phyloP scores from a whole-genome alignment of 2,329 filamentous ascomycete genomes.

The Botrytis paeoniae region DNA sequence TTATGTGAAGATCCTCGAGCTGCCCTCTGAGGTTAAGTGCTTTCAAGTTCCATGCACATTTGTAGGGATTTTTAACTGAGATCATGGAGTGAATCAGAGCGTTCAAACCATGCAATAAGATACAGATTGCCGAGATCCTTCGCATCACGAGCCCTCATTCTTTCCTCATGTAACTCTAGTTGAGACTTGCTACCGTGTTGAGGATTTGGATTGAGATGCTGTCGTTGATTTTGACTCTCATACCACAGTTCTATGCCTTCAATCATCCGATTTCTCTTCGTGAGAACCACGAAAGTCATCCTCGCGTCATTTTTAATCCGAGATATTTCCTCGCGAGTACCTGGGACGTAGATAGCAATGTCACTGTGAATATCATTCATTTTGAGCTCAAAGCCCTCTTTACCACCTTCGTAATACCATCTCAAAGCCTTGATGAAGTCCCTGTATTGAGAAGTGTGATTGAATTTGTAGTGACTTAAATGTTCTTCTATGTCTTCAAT shows the following conservation, averaged over 20 bases:
- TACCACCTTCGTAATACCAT: neutral
- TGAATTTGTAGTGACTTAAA: neutral
- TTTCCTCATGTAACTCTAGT: neutral
- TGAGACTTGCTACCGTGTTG: neutral
- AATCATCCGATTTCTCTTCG: neutral
- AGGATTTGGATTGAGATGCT: neutral
- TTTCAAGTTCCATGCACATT: neutral
- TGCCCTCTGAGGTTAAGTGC: neutral
- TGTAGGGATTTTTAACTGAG: neutral
- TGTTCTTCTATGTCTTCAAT: neutral
- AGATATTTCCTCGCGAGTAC: neutral
- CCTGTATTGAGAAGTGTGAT: neutral
- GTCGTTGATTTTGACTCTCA: neutral
- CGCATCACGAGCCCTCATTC: neutral
- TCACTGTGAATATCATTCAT: neutral
- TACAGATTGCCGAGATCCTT: neutral
- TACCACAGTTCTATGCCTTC: neutral
- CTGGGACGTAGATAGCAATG: neutral
- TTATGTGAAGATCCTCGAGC: neutral
- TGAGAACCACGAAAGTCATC: neutral
- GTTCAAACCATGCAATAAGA: neutral
- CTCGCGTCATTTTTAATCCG: neutral
- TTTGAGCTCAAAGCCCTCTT: neutral
- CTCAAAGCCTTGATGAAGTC: neutral
- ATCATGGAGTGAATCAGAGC: neutral